Percentiles rank a stretch among this genome's conserved stretches.
phyloP scores from a whole-genome alignment of 2,329 filamentous ascomycete genomes.

The Dactylellina sp. region DNA sequence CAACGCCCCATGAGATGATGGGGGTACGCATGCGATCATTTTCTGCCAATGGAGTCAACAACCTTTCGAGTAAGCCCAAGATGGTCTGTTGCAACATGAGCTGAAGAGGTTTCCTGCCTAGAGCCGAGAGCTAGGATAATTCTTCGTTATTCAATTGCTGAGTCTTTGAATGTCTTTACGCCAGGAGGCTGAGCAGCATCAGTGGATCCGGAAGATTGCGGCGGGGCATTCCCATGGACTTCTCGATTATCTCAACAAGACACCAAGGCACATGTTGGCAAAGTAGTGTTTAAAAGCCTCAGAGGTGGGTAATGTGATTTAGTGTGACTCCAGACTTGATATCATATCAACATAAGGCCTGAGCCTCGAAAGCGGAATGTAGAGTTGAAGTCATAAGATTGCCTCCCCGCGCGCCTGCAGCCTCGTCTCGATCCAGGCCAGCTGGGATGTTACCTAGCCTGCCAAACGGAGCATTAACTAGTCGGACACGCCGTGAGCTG shows the following conservation, averaged over 20 bases:
- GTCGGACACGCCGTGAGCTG: conserved; percentile 53
- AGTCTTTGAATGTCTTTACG: not conserved
- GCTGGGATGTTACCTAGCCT: conserved; percentile 47
- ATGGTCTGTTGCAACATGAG: conserved; percentile 19
- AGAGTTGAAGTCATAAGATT: conserved; percentile 6
- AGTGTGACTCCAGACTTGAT: not conserved
- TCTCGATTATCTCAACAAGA: conserved; percentile 25
- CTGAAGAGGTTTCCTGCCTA: conserved; percentile 53
- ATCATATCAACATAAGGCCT: conserved; percentile 1
- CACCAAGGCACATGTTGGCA: not conserved
- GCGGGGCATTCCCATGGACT: conserved; percentile 17
- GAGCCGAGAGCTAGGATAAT: not conserved
- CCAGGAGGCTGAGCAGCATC: conserved; percentile 25
- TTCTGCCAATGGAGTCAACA: not conserved
- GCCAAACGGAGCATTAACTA: conserved; percentile 31
- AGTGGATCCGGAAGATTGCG: conserved; percentile 17
- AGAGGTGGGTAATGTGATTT: not conserved
- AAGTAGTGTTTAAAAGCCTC: not conserved
- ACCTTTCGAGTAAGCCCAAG: conserved; percentile 16
- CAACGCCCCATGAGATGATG: conserved; percentile 4
- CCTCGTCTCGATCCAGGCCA: conserved; percentile 10
- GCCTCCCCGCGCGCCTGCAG: conserved; percentile 31
- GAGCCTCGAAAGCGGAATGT: conserved; percentile 14
- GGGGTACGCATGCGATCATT: not conserved
- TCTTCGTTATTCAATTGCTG: conserved; percentile 1